phyloP scores from a whole-genome alignment of 148 eudicot species.

The Bassia scoparia region DNA sequence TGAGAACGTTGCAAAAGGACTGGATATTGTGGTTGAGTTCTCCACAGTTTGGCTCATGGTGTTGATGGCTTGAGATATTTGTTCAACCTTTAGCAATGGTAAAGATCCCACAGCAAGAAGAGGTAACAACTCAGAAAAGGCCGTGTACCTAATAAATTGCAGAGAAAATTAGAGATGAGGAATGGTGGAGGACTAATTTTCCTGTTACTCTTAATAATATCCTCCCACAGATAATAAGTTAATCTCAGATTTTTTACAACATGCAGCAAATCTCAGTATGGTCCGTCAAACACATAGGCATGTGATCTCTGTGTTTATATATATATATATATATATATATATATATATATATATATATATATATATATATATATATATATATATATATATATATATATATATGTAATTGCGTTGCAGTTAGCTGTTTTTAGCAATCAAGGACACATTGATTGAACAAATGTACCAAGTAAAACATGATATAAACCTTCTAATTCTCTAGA shows the following conservation, averaged over 20 bases:
- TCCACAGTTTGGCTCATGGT: conserved; percentile 57
- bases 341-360: too few relatives aligned
- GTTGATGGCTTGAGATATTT: conserved; percentile 63
- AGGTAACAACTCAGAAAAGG: conserved; percentile 90
- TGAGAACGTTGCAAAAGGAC: conserved; percentile 66
- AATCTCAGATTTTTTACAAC: not conserved
- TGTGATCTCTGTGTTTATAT: not conserved
- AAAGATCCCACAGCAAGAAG: conserved; percentile 69
- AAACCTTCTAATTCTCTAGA: not conserved
- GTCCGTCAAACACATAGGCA: not conserved
- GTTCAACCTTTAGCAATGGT: conserved; percentile 68
- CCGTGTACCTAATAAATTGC: conserved; percentile 63
- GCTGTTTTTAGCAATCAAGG: not conserved
- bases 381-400: too few relatives aligned
- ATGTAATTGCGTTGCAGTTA: not conserved
- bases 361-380: too few relatives aligned
- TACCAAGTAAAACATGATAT: not conserved
- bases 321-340: not conserved
- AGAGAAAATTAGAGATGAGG: not conserved
- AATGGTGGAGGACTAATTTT: not conserved
- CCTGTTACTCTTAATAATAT: not conserved
- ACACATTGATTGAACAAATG: not conserved
- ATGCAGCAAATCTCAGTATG: not conserved
- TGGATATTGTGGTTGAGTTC: conserved; percentile 59
- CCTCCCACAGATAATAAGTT: not conserved